Evolutionary conservation across 2,329 filamentous ascomycete species (phyloP).

Genomic region (Fusarium sp.): DNA sequence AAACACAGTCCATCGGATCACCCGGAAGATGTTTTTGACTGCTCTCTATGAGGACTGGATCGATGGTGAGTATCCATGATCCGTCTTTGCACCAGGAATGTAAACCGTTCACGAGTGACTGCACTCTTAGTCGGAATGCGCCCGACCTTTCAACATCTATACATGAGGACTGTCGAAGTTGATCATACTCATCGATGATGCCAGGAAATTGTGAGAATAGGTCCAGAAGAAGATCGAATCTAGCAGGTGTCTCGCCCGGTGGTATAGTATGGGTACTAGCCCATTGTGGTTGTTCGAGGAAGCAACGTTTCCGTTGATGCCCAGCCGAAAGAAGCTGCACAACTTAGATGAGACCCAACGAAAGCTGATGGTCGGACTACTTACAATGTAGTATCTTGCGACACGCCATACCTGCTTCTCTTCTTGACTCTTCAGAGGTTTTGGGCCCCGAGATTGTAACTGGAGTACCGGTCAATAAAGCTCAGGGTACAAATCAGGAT

Average conservation of each 20-base stretch:
- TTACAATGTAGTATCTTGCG: slow-evolving; percentile 20
- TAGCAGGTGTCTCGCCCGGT: neutral
- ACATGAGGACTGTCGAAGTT: neutral
- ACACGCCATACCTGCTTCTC: slow-evolving; percentile 20
- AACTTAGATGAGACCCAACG: neutral
- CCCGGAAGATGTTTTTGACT: neutral
- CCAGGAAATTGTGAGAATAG: slow-evolving; percentile 17
- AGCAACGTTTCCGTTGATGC: slow-evolving; percentile 22
- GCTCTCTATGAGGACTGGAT: neutral
- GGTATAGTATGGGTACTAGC: neutral
- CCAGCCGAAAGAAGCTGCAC: slow-evolving; percentile 25
- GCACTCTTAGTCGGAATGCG: neutral
- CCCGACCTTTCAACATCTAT: neutral
- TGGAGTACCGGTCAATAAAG: neutral
- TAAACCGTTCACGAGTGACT: neutral
- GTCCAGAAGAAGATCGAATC: slow-evolving; percentile 15
- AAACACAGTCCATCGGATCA: slow-evolving; percentile 8
- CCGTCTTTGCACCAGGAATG: slow-evolving; percentile 13
- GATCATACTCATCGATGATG: slow-evolving; percentile 7
- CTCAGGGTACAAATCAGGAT: accelerated
- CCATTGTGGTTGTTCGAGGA: slow-evolving; percentile 32
- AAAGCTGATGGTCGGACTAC: accelerated
- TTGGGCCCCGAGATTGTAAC: slow-evolving; percentile 30
- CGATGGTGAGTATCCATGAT: slow-evolving; percentile 2
- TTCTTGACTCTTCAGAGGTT: neutral